Evolutionary conservation across 768 basidiomycete species (phyloP).

Genomic region (Artomyces pyxidatus): DNA sequence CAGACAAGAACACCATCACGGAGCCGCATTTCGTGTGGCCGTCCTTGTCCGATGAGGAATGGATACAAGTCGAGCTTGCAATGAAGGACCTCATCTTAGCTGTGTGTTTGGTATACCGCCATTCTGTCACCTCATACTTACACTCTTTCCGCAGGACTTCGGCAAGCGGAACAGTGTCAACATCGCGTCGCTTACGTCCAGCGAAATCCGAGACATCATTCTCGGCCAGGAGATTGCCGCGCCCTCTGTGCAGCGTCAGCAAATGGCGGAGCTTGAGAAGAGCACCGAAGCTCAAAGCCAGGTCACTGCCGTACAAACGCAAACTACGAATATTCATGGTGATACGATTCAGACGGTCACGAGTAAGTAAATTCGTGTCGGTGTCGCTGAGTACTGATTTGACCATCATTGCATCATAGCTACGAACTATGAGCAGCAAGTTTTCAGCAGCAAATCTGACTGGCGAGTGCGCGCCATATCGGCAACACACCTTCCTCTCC

Average conservation of each 20-base stretch:
- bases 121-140: too few relatives aligned
- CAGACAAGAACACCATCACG: slow-evolving; percentile 94
- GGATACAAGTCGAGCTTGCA: slow-evolving; percentile 99
- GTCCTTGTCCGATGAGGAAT: slow-evolving; percentile 85
- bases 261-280: slow-evolving; percentile 99
- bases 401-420: slow-evolving; percentile 33
- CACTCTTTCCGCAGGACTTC: slow-evolving; percentile 62
- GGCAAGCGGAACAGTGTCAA: slow-evolving; percentile 99
- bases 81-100: slow-evolving; percentile 95
- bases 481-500: slow-evolving; percentile 90
- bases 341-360: slow-evolving; percentile 94
- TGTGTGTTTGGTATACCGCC: slow-evolving; percentile 44
- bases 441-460: slow-evolving; percentile 99
- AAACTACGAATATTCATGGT: slow-evolving; percentile 96
- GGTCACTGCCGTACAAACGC: slow-evolving; percentile 94
- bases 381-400: not conserved
- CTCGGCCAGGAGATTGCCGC: slow-evolving; percentile 98
- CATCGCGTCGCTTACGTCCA: slow-evolving; percentile 92
- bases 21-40: slow-evolving; percentile 99
- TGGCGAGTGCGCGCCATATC: slow-evolving; percentile 99
- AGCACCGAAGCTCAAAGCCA: slow-evolving; percentile 89
- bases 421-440: slow-evolving; percentile 95
- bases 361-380: slow-evolving; percentile 38
- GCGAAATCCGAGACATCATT: slow-evolving; percentile 97
- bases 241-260: slow-evolving; percentile 92